These are phyloP conservation scores for Aquanectria penicillioides DNA, from an alignment of 2,329 filamentous ascomycete genomes.

Conservation along the genomic window DNA sequence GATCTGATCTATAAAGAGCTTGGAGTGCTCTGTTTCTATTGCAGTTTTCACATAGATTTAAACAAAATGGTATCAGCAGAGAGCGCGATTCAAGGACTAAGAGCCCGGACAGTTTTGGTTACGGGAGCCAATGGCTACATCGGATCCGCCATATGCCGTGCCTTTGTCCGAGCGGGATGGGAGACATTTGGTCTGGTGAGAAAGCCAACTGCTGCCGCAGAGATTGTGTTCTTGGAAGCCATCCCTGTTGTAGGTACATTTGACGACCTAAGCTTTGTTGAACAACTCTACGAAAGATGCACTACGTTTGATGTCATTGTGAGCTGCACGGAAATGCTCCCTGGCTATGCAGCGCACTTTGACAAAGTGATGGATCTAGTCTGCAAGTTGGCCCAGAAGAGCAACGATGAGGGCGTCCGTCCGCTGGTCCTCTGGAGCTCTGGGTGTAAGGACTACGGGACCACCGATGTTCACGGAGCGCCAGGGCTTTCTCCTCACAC, in stretches of 20 bases:
- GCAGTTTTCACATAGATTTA: too few species aligned
- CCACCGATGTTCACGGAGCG: constrained; percentile 46
- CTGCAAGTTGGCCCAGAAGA: constrained; percentile 44
- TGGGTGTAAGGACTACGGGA: constrained; percentile 62
- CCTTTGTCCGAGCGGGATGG: constrained; percentile 58
- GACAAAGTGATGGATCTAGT: constrained; percentile 49
- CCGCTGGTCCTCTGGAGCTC: constrained; percentile 58
- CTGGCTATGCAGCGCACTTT: constrained; percentile 53
- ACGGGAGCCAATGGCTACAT: constrained; percentile 61
- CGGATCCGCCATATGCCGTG: constrained; percentile 54
- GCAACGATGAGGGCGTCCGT: constrained; percentile 45
- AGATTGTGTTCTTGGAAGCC: constrained; percentile 49
- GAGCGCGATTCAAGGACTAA: too few species aligned
- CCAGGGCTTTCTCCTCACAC: constrained; percentile 52
- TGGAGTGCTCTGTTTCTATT: too few species aligned
- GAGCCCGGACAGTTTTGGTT: constrained; percentile 50
- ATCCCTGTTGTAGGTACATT: constrained; percentile 54
- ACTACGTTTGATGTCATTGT: constrained; percentile 54
- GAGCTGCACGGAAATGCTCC: constrained; percentile 53
- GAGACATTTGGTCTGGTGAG: constrained; percentile 56
- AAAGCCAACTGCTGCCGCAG: constrained; percentile 40
- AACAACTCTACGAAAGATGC: constrained; percentile 35
- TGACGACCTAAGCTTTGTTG: constrained; percentile 44
- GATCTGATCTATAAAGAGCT: too few species aligned
- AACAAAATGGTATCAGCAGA: too few species aligned